Evolutionary conservation across 129 eudicot species (phyloP), one percentile per base, ranked within the genome.

Genomic region (Chrysanthemum seticuspe): DNA sequence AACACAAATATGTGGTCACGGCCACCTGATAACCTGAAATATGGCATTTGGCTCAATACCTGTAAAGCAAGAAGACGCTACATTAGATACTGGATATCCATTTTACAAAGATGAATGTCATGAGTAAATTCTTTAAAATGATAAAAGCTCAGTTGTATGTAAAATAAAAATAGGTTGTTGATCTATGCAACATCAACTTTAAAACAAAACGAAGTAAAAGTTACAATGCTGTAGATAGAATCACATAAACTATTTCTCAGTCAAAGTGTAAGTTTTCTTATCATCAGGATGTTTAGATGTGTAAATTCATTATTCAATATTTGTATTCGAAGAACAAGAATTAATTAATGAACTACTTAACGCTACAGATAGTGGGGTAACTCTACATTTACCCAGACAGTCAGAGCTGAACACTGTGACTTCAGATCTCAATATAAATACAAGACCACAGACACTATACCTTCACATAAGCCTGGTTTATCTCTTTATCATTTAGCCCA

Each of bases 21-120:
- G 10, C 98, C 98, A 60, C 95, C 90, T 19, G 98, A 87, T 73
- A 86, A 75, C 78, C 98, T 85, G 85, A 93, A 93, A 81, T 89
- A 84, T 70, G 96, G 96, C 98, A 93, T 93, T 81, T 93, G 98
- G 80, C 92, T 84, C 73, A 93, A 74, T 59, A 93, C 96, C 96
- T 93, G 89, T 40, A 76, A 83, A 85, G 75, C 66, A 85, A 79
- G 67, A 87, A 14, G 53, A 23, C 27, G 68, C 67, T 6, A 70
- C 6, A 62, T 61, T 13, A 57, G 68, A 58, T 14, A 51, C 67
- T 29, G 0, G 13, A 10, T 7, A 29, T 48, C 15, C 13, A 49
- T 1, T 29, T 44, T 10, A 50, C n/a, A 18, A 34, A 66, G 31
- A 54, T 18, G 13, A 44, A 66, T 62, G 47, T 21, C 18, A 53